Evolutionary conservation across 768 basidiomycete genomes (phyloP).

Genomic region (Mycena chlorophos): DNA sequence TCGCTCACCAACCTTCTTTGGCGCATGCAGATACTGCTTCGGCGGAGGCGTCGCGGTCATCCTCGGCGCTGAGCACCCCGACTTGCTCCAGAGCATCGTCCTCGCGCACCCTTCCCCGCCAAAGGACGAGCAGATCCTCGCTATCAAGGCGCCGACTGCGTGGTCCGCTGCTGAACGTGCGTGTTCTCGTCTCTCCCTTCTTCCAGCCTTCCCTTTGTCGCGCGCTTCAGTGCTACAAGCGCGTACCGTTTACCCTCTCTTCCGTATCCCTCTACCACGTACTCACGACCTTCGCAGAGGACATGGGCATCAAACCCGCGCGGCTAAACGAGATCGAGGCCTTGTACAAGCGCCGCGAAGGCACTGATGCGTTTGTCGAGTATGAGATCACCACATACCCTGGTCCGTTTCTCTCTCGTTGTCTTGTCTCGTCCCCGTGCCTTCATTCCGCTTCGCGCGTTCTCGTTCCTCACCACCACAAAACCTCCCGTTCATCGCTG

Average conservation of each 20-base stretch:
- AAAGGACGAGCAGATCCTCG: not conserved
- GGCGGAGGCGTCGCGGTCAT: not conserved
- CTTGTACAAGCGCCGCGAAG: conserved; percentile 37
- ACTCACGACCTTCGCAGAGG: conserved; percentile 5
- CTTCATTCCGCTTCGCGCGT: too few relatives aligned
- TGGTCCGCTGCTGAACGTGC: not conserved
- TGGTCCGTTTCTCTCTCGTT: conserved; percentile 29
- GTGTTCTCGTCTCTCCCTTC: too few relatives aligned
- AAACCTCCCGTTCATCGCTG: too few relatives aligned
- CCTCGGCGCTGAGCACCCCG: not conserved
- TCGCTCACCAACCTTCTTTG: too few relatives aligned
- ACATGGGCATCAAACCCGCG: conserved; percentile 12
- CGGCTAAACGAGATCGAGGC: conserved; percentile 33
- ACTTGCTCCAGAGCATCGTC: not conserved
- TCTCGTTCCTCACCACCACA: too few relatives aligned
- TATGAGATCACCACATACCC: conserved; percentile 48
- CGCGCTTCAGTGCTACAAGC: too few relatives aligned
- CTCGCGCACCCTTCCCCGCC: not conserved
- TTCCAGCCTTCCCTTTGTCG: too few relatives aligned
- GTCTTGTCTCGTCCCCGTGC: too few relatives aligned
- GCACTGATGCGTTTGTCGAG: conserved; percentile 38
- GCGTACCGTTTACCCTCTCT: too few relatives aligned
- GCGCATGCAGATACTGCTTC: not conserved
- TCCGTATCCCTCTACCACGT: too few relatives aligned
- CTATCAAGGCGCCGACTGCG: not conserved